Evolutionary conservation across 352 stramenopile genomes (phyloP).

Genomic region (Globisporangium megalacanthum): DNA sequence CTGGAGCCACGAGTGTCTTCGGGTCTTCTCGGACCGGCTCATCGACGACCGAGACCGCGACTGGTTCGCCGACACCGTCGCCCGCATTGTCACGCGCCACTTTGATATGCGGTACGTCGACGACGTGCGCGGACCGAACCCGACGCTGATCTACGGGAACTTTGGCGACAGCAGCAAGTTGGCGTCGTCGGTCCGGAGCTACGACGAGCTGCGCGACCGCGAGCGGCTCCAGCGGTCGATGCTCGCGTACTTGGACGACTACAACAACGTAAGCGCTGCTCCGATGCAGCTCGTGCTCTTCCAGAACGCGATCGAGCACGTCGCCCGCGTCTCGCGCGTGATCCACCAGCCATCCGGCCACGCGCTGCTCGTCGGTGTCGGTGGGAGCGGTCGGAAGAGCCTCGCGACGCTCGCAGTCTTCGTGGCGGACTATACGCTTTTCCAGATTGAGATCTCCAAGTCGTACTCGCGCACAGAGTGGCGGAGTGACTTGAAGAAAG

Average conservation of each 20-base stretch:
- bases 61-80: conserved; percentile 83
- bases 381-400: conserved; percentile 89
- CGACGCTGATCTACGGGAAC: conserved; percentile 85
- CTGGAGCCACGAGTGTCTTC: conserved; percentile 90
- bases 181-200: conserved; percentile 49
- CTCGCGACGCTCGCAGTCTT: conserved; percentile 92
- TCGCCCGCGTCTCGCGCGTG: conserved; percentile 90
- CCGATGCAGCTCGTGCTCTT: conserved; percentile 95
- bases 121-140: conserved; percentile 49
- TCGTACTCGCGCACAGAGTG: conserved; percentile 91
- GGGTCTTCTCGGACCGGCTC: conserved; percentile 89
- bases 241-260: conserved; percentile 92
- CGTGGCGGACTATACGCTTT: conserved; percentile 93
- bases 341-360: conserved; percentile 93
- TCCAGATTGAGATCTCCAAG: conserved; percentile 96
- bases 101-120: conserved; percentile 78
- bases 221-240: conserved; percentile 77
- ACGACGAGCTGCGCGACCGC: conserved; percentile 87
- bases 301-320: conserved; percentile 93
- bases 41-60: conserved; percentile 85
- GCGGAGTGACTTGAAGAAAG: conserved; percentile 92
- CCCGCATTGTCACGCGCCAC: conserved; percentile 60
- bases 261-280: conserved; percentile 93
- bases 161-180: conserved; percentile 81
- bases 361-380: conserved; percentile 91